Base-by-base conservation (phyloP, 371 early-diverging fungal species). In the Blyttiomyces sp. region DNA sequence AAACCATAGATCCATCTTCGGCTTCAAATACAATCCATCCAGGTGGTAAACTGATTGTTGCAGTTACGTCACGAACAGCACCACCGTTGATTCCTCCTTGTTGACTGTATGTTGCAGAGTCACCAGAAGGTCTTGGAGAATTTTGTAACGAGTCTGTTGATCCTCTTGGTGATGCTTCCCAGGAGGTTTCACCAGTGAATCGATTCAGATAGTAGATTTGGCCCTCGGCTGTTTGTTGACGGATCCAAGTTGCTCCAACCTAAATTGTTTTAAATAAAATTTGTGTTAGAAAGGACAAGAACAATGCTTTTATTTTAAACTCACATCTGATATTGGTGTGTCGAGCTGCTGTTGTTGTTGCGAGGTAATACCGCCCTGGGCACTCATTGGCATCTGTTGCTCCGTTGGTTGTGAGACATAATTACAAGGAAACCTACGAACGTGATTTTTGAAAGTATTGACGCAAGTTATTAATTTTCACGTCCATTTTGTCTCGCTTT, bases 361-460 rank as follows among this genome's bases (percentile, higher is more conserved):
- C 16, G 27, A 46, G 48, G 16, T 16, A 46, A 23, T 13, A 46
- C 48, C 48, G 27, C 21, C 27, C 27, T 46, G 48, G n/a, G 48
- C 17, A 16, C 43, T 13, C 23, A 62, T 56, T 43, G 48, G 24
- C 16, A 27, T 17, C 35, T 55, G 64, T 3, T 55, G 54, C 7
- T n/a, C 27, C 7, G 62, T 21, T 31, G 58, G 52, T 49, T 57
- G 24, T 61, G 48, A 50, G 3, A 91, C 92, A 70, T 86, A 92
- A 64, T 90, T 88, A 33, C 87, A 86, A 4, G 93, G 95, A 72
- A 93, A 93, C 91, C 92, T 90, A 24, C 27, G 27, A 23, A 11
- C 13, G 32, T 13, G 9, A 17, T 46, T 16, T 19, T 19, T 21
- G 44, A 5, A 30, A n/a, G n/a, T 19, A 19, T 21, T 9, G 17